phyloP scores from a whole-genome alignment of 306 rosid genomes.

The Urtica urens region DNA sequence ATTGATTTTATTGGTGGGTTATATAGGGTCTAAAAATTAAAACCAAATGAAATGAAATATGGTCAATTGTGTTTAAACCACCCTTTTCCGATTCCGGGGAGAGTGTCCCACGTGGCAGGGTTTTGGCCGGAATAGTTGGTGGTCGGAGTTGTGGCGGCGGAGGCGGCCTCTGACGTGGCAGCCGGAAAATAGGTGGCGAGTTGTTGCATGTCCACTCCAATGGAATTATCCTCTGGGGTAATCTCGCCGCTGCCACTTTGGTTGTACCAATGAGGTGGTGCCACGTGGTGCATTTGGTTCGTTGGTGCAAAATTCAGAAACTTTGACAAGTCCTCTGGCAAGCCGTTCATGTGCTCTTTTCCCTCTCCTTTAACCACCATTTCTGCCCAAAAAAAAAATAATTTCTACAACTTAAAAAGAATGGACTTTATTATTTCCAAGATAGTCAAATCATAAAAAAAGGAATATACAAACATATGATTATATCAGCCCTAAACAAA shows the following conservation, averaged over 20 bases:
- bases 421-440: no score
- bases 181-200: slow-evolving; percentile 53
- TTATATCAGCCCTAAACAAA: no score
- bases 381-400: slow-evolving; percentile 20
- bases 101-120: slow-evolving; percentile 56
- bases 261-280: slow-evolving; percentile 29
- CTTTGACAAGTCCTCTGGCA: slow-evolving; percentile 50
- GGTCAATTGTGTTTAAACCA: slow-evolving; percentile 3
- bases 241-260: not conserved
- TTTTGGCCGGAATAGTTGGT: slow-evolving; percentile 23
- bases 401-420: no score
- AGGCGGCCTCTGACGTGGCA: slow-evolving; percentile 14
- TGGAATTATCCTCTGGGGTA: slow-evolving; percentile 18
- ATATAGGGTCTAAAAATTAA: no score
- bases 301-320: slow-evolving; percentile 33
- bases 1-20: no score
- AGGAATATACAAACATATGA: not conserved
- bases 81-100: slow-evolving; percentile 51
- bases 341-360: slow-evolving; percentile 20
- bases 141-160: not conserved
- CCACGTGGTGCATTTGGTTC: not conserved
- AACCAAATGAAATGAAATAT: no score
- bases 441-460: no score
- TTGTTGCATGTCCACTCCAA: slow-evolving; percentile 47
- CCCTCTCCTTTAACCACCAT: slow-evolving; percentile 36